Evolutionary conservation across 768 basidiomycete genomes (phyloP), one percentile per base, ranked within the genome.

Genomic region (Leccinum truebloodii): DNA sequence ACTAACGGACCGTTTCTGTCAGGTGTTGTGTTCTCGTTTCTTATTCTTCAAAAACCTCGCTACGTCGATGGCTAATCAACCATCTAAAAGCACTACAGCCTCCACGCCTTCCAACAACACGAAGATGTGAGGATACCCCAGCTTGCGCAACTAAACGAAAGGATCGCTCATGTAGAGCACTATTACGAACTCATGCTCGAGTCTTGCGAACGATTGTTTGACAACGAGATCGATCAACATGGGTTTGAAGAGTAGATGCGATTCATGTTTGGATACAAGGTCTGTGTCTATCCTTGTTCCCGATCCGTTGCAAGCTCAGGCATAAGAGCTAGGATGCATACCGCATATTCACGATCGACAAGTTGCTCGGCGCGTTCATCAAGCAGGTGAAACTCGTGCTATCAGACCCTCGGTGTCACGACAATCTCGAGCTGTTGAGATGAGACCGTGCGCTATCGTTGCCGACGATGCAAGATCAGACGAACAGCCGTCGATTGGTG

Each of bases 321-420:
- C 8, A 20, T 18, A 35, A 6, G 6, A 46, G 18, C 8, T 62
- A 90, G 88, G 80, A 91, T 28, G 87, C 87, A 0, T 98, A 93
- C 73, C 89, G 88, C 69, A 84, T 94, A 68, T 99, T 97, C 74
- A 98, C 96, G 0, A 79, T 97, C 26, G 96, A 99, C 76, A 95
- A 97, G 73, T 80, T 98, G 37, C 83, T 98, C 48, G 90, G 89
- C 1, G 81, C 86, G 1, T 82, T 98, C 61, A 87, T 99, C 74
- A 98, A 97, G 71, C 94, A 95, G 77, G 92, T 91, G 8, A 90
- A 92, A 68, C 71, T 80, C n/a, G 77, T 89, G 37, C 78, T 90
- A n/a, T 71, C 81, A 1, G 91, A 92, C 64, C 67, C 81, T 2
- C 87, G 86, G 67, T 88, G 86, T 68, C 87, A 88, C 65, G 89